These are phyloP conservation scores for Pestalotiopsis sp. DNA, from an alignment of 2,329 filamentous ascomycete species.

Conservation along the genomic window DNA sequence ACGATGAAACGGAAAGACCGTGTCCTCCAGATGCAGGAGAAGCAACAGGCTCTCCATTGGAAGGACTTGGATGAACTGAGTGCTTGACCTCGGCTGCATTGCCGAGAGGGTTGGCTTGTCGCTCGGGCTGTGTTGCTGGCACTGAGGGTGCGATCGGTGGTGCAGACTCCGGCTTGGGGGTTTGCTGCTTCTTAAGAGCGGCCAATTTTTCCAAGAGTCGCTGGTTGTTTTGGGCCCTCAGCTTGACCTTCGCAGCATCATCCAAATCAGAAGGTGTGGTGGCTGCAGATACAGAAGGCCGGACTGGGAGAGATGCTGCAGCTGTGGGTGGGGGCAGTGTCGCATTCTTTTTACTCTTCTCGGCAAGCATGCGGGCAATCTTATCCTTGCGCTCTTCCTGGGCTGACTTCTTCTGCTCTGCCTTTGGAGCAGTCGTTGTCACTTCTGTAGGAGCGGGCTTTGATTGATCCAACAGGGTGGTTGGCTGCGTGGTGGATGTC, in stretches of 20 bases:
- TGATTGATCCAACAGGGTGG: neutral
- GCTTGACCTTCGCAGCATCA: slow-evolving; percentile 50
- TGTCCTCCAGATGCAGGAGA: slow-evolving; percentile 24
- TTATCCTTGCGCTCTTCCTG: slow-evolving; percentile 36
- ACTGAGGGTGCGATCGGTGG: slow-evolving; percentile 16
- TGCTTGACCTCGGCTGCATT: neutral
- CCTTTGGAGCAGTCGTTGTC: slow-evolving; percentile 16
- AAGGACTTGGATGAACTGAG: neutral
- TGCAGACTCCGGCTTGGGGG: slow-evolving; percentile 21
- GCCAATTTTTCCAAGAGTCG: slow-evolving; percentile 79
- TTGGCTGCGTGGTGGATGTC: slow-evolving; percentile 8
- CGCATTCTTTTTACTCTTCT: slow-evolving; percentile 32
- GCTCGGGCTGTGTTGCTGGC: neutral
- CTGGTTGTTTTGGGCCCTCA: slow-evolving; percentile 64
- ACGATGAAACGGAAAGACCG: slow-evolving; percentile 25
- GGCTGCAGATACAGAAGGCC: slow-evolving; percentile 5
- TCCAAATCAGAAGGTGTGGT: slow-evolving; percentile 14
- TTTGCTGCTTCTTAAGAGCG: slow-evolving; percentile 61
- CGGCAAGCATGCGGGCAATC: slow-evolving; percentile 35
- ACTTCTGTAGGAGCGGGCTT: neutral
- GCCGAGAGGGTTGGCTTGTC: neutral
- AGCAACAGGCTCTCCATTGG: slow-evolving; percentile 13
- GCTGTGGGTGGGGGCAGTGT: slow-evolving; percentile 14
- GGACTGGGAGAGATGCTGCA: slow-evolving; percentile 12
- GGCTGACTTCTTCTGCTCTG: slow-evolving; percentile 29